Conservation (phyloP, 352 stramenopile genomes). For the Phytophthora pinifolia region DNA sequence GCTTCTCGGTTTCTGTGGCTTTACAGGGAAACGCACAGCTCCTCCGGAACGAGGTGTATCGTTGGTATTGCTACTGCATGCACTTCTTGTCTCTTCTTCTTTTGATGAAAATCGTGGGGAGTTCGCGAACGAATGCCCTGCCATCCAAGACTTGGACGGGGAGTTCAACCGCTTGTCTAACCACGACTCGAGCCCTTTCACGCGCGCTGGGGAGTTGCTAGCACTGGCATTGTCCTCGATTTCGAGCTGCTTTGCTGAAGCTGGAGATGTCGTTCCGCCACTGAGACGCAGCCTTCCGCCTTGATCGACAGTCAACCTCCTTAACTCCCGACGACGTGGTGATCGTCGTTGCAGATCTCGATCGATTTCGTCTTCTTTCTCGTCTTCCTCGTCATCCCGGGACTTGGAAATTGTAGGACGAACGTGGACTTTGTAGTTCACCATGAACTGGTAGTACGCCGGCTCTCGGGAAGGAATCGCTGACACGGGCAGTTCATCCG, state of each 20-base stretch:
- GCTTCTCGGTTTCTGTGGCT: conserved; percentile 27
- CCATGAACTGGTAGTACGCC: conserved; percentile 57
- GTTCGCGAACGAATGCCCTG: conserved; percentile 10
- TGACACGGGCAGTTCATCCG: conserved; percentile 24
- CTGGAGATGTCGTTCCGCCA: not conserved
- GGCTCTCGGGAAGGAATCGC: conserved; percentile 53
- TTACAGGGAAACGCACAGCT: not conserved
- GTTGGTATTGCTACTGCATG: conserved; percentile 1
- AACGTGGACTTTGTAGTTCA: conserved; percentile 54
- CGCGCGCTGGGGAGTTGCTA: conserved; percentile 17
- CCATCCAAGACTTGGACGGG: conserved; percentile 4
- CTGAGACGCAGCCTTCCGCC: not conserved
- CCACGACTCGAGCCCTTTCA: conserved; percentile 46
- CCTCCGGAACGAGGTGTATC: not conserved
- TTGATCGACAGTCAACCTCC: conserved; percentile 6
- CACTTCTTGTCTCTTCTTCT: conserved; percentile 15
- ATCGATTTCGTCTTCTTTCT: conserved; percentile 10
- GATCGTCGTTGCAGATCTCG: conserved; percentile 14
- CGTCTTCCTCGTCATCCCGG: conserved; percentile 4
- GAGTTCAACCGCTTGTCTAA: conserved; percentile 30
- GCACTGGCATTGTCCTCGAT: not conserved
- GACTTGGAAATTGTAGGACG: conserved; percentile 6
- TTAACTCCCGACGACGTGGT: conserved; percentile 7
- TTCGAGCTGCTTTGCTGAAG: not conserved
- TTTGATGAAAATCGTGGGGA: conserved; percentile 17